These are phyloP conservation scores for Carex arenaria DNA, from an alignment of 202 grass and related monocot genomes.

Conservation along the genomic window DNA sequence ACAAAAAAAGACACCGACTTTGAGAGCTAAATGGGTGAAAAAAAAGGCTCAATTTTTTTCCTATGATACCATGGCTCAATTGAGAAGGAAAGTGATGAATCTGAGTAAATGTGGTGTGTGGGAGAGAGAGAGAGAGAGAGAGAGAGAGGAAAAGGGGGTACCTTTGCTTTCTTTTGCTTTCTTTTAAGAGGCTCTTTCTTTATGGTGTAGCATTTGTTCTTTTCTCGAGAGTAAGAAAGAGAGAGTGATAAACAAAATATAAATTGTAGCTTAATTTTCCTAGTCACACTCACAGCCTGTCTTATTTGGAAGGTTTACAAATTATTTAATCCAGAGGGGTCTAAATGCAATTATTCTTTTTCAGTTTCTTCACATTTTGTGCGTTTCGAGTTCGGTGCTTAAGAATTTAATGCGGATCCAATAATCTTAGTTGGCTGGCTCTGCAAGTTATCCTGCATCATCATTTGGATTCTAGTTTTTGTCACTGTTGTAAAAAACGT, in stretches of 20 bases:
- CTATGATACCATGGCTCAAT: constrained; percentile 7
- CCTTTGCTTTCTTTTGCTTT: constrained; percentile 14
- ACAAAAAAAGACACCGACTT: constrained; percentile 7
- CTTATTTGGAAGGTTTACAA: not conserved
- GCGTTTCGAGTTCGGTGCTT: not conserved
- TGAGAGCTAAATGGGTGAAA: not conserved
- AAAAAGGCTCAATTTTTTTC: not conserved
- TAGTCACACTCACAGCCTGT: constrained; percentile 5
- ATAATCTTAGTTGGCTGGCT: not conserved
- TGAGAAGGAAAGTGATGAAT: constrained; percentile 28
- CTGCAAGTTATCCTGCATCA: not conserved
- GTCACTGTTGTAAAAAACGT: too few relatives aligned
- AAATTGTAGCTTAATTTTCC: not conserved
- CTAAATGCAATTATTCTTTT: not conserved
- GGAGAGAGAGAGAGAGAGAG: not conserved
- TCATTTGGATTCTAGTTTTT: not conserved
- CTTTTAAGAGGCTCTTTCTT: constrained; percentile 20
- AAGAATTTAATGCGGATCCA: constrained; percentile 12
- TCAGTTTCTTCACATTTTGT: constrained; percentile 20
- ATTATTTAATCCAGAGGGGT: not conserved
- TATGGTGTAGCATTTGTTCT: constrained; percentile 29
- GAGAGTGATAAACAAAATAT: constrained; percentile 18
- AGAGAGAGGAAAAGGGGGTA: not conserved
- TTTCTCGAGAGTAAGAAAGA: constrained; percentile 21
- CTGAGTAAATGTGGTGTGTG: constrained; percentile 4